These are phyloP conservation scores for Bifiguratus adelaidae DNA, from an alignment of 192 early-diverging fungal genomes.

Conservation along the genomic window DNA sequence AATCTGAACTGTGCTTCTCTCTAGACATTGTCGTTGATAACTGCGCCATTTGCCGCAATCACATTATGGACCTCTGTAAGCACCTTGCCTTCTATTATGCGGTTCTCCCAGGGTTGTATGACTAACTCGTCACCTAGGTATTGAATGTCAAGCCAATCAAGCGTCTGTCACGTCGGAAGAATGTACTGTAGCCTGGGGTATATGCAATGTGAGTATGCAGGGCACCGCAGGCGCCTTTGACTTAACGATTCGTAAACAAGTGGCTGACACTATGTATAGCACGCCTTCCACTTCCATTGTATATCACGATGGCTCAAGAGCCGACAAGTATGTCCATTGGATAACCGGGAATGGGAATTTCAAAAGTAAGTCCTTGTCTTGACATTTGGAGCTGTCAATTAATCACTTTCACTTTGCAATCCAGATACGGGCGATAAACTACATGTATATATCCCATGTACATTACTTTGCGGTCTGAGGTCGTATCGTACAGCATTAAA, in stretches of 20 bases:
- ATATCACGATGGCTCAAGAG: conserved; percentile 97
- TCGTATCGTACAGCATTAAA: no score
- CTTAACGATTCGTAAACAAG: no score
- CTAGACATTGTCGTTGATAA: conserved; percentile 95
- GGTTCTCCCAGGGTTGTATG: neutral
- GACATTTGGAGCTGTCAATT: neutral
- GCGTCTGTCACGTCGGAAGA: conserved; percentile 84
- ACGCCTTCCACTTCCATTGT: conserved; percentile 99
- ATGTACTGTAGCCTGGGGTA: conserved; percentile 95
- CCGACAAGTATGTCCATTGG: conserved; percentile 92
- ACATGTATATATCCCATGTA: no score
- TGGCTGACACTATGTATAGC: conserved; percentile 35
- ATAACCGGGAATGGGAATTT: conserved; percentile 98
- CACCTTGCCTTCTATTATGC: neutral
- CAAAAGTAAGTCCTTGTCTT: conserved; percentile 64
- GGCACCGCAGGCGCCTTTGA: no score
- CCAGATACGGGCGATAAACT: neutral
- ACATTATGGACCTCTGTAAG: conserved; percentile 98
- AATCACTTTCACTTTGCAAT: neutral
- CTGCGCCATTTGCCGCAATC: conserved; percentile 98
- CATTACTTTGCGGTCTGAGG: no score
- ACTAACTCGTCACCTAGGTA: conserved; percentile 38
- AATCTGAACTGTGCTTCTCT: neutral
- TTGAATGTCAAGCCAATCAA: conserved; percentile 98
- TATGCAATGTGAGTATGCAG: conserved; percentile 71